phyloP scores from a whole-genome alignment of 2,329 filamentous ascomycete genomes.

The Bipolaris gigantea region DNA sequence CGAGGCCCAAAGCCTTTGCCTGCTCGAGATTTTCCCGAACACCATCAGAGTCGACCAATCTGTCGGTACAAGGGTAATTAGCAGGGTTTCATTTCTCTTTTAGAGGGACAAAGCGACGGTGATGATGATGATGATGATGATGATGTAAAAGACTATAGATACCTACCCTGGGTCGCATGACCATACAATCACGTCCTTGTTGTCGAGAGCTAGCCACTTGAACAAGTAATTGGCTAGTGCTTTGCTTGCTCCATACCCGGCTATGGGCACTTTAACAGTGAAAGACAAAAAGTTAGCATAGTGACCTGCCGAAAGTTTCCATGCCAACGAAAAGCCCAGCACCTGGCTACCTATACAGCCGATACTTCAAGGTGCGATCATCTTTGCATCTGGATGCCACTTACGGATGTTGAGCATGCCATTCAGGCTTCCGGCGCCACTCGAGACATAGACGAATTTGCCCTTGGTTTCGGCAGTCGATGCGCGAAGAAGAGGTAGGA shows the following conservation, averaged over 20 bases:
- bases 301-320: neutral
- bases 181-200: slow-evolving; percentile 16
- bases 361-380: neutral
- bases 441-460: slow-evolving; percentile 22
- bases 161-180: slow-evolving; percentile 21
- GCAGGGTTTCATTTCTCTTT: neutral
- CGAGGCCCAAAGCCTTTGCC: neutral
- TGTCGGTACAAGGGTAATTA: neutral
- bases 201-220: slow-evolving; percentile 22
- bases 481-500: slow-evolving; percentile 12
- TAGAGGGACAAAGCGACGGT: neutral
- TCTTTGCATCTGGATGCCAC: neutral
- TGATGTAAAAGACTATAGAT: neutral
- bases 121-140: neutral
- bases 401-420: slow-evolving; percentile 9
- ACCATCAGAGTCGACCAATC: neutral
- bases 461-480: neutral
- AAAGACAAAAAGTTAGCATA: neutral
- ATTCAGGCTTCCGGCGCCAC: slow-evolving; percentile 11
- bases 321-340: neutral
- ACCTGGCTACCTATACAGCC: neutral
- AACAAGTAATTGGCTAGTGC: slow-evolving; percentile 21
- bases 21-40: neutral
- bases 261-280: neutral
- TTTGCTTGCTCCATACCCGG: slow-evolving; percentile 24